Conservation (phyloP, 106 monocot genomes). For the Apostasia shenzhenica region DNA sequence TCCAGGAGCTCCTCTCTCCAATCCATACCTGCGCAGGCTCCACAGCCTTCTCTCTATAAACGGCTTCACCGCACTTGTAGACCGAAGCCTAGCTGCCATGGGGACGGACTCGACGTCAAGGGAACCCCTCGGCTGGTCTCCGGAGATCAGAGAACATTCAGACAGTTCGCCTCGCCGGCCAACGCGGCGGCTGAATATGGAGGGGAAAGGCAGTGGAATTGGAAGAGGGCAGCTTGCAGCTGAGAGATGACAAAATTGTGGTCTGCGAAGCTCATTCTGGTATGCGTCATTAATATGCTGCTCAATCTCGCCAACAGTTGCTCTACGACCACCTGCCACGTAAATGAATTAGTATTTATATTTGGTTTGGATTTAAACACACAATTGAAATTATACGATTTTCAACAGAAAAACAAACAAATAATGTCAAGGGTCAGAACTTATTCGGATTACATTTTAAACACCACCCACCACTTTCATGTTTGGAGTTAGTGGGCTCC, state of each 20-base stretch:
- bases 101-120: conserved; percentile 75
- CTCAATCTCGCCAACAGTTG: conserved; percentile 53
- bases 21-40: conserved; percentile 47
- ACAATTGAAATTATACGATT: no score
- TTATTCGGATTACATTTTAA: background rate
- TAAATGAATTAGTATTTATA: background rate
- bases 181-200: conserved; percentile 52
- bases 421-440: background rate
- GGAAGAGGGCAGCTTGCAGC: conserved; percentile 66
- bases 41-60: conserved; percentile 48
- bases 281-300: conserved; percentile 30
- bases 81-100: conserved; percentile 67
- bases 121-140: conserved; percentile 33
- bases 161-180: conserved; percentile 57
- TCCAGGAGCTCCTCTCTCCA: conserved; percentile 53
- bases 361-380: no score
- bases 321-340: conserved; percentile 23
- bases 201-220: conserved; percentile 81
- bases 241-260: conserved; percentile 51
- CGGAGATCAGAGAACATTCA: background rate
- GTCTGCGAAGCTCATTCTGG: conserved; percentile 14
- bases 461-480: no score
- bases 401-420: background rate
- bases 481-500: no score
- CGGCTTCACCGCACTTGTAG: conserved; percentile 68